phyloP scores from a whole-genome alignment of 1,139 yeast genomes.

The Saccharomycopsis crataegensis region DNA sequence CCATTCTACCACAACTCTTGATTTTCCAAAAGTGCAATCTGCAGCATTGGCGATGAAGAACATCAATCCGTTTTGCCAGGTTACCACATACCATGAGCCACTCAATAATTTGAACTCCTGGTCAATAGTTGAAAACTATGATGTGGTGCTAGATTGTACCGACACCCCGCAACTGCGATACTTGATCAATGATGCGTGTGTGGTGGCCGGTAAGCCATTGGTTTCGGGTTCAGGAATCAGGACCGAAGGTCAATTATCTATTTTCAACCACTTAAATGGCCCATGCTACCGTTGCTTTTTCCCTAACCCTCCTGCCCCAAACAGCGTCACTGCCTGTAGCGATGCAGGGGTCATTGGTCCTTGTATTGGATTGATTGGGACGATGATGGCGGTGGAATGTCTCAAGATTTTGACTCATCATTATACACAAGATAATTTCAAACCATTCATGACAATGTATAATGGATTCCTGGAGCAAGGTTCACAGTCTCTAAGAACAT shows the following conservation, averaged over 20 bases:
- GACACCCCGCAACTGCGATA: constrained; percentile 89
- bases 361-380: constrained; percentile 86
- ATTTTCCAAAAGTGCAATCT: constrained; percentile 67
- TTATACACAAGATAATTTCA: constrained; percentile 40
- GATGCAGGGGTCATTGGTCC: constrained; percentile 98
- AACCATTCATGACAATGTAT: constrained; percentile 65
- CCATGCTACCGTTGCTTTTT: constrained; percentile 95
- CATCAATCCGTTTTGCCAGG: constrained; percentile 62
- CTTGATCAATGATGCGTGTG: constrained; percentile 80
- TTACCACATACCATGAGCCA: constrained; percentile 45
- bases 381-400: constrained; percentile 82
- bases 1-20: constrained; percentile 62
- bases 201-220: constrained; percentile 57
- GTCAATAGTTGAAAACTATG: constrained; percentile 54
- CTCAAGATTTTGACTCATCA: constrained; percentile 61
- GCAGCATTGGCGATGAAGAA: constrained; percentile 48
- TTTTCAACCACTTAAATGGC: constrained; percentile 64
- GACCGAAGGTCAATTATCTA: constrained; percentile 83
- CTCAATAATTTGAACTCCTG: constrained; percentile 55
- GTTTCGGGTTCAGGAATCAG: constrained; percentile 90
- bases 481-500: constrained; percentile 54
- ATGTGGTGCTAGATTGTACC: constrained; percentile 83
- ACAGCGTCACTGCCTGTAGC: constrained; percentile 74
- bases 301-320: constrained; percentile 72
- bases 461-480: constrained; percentile 45